A percentile compares a stretch with the other conserved stretches of the same genome.
Evolutionary conservation across 192 early-diverging fungal species (phyloP).

Genomic region (Gonapodya prolifera): DNA sequence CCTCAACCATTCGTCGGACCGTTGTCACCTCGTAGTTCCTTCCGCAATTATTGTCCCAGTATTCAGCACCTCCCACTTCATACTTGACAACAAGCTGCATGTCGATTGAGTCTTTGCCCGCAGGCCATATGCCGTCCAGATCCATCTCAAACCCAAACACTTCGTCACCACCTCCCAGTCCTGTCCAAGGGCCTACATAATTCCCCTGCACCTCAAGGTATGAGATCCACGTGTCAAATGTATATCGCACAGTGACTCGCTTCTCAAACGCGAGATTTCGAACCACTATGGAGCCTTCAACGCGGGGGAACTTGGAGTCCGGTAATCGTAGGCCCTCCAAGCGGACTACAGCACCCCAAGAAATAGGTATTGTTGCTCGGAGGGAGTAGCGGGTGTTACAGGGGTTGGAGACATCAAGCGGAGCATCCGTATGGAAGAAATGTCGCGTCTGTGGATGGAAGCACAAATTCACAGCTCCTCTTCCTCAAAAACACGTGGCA

Average conservation of each 20-base stretch:
- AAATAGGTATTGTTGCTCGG: not conserved
- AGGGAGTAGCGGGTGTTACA: not conserved
- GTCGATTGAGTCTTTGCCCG: constrained; percentile 8
- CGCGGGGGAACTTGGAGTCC: constrained; percentile 27
- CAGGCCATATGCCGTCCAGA: constrained; percentile 33
- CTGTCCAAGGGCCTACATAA: constrained; percentile 43
- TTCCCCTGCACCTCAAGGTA: constrained; percentile 47
- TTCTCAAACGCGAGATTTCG: constrained; percentile 83
- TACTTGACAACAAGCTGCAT: constrained; percentile 37
- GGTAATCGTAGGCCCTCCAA: constrained; percentile 41
- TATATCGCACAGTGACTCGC: constrained; percentile 61
- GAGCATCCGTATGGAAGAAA: not conserved
- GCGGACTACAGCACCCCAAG: constrained; percentile 33
- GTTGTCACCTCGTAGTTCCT: constrained; percentile 59
- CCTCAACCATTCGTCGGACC: not conserved
- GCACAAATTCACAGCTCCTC: not conserved
- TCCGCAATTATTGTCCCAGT: constrained; percentile 93
- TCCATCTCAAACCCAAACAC: constrained; percentile 58
- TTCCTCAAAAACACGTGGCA: not conserved
- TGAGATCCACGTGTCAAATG: constrained; percentile 70
- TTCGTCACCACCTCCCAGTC: constrained; percentile 39
- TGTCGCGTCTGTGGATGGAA: not conserved
- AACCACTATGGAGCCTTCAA: constrained; percentile 58
- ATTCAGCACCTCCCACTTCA: constrained; percentile 51
- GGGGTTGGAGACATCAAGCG: not conserved